Base-by-base conservation (phyloP, 1,139 yeast species). In the Hansenula sp. region DNA sequence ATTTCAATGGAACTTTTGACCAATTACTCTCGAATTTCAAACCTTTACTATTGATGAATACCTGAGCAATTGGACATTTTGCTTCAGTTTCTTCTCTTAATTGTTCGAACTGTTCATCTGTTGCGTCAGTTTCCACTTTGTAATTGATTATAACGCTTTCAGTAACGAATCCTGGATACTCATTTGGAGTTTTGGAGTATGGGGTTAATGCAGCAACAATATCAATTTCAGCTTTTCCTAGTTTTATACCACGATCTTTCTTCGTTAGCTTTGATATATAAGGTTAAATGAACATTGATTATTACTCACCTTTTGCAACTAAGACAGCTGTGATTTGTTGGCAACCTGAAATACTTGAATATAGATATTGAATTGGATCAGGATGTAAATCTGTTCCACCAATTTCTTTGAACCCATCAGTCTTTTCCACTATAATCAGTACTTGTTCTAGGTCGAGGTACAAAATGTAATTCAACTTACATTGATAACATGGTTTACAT, bases 51-150 rank as follows among this genome's bases (percentile, higher is more conserved):
- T 34, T 34, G 3, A 34, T 34, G n/a, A 34, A 34, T 3, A 34
- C 36, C 5, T 34, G 25, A 4, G 36, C 36, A 34, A 34, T 34
- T 15, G 36, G 36, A 15, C 36, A 34, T 34, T 34, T 34, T 7
- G 36, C 29, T 15, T 34, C 36, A 9, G 36, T 34, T 21, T 24
- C 36, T n/a, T 34, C 29, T 34, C 36, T 34, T 10, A 34, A 34
- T 34, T 24, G 12, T 15, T 34, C 36, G n/a, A 34, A 34, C 24
- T 34, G 29, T 24, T 34, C 29, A 24, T 34, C 36, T 7, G 17
- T 34, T 8, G 36, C 36, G 24, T 34, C 36, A 8, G 29, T 34
- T 24, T 34, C 36, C n/a, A 34, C 13, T 24, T 34, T 21, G 24
- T 34, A 34, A 10, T 34, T 15, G n/a, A 34, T 15, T 2, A 15